A percentile compares a stretch with the other conserved stretches of the same genome.
These are phyloP conservation scores for Cyclocybe cylindracea DNA, from an alignment of 768 basidiomycete species.

Conservation along the genomic window DNA sequence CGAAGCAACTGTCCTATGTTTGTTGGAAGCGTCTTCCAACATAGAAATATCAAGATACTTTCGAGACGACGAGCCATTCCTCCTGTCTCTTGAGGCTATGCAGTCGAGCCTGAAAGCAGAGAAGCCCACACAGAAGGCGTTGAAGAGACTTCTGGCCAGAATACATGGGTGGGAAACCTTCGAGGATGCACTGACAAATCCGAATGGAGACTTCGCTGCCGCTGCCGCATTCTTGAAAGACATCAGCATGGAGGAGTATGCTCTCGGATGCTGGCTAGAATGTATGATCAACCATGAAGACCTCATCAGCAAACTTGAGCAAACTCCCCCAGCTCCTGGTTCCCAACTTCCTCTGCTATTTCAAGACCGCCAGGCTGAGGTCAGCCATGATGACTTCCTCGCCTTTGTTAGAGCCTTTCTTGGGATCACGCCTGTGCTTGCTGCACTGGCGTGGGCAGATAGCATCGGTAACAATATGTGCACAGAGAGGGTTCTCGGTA, in stretches of 20 bases:
- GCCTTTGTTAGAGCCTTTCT: slow-evolving; percentile 65
- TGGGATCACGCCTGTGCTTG: slow-evolving; percentile 66
- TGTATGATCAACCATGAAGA: slow-evolving; percentile 64
- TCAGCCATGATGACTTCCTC: slow-evolving; percentile 60
- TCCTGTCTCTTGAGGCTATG: slow-evolving; percentile 39
- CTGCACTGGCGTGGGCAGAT: slow-evolving; percentile 80
- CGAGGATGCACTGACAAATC: slow-evolving; percentile 59
- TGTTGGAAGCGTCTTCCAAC: slow-evolving; percentile 69
- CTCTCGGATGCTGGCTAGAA: slow-evolving; percentile 73
- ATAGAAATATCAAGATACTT: slow-evolving; percentile 61
- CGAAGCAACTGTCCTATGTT: slow-evolving; percentile 51
- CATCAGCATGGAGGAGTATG: slow-evolving; percentile 62
- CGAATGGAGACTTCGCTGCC: slow-evolving; percentile 48
- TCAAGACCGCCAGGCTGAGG: slow-evolving; percentile 21
- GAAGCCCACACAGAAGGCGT: slow-evolving; percentile 42
- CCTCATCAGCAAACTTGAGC: slow-evolving; percentile 45
- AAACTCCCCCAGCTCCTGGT: slow-evolving; percentile 33
- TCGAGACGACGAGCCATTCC: slow-evolving; percentile 39
- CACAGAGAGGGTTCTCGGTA: slow-evolving; percentile 61
- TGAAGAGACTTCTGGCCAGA: slow-evolving; percentile 48
- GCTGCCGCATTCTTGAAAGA: slow-evolving; percentile 60
- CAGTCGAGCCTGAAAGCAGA: slow-evolving; percentile 37
- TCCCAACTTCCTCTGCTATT: slow-evolving; percentile 42
- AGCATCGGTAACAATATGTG: slow-evolving; percentile 67
- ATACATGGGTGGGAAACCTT: slow-evolving; percentile 62